phyloP scores from a whole-genome alignment of 495 filamentous ascomycete genomes.

The Podospora bellae-mahoneyi region DNA sequence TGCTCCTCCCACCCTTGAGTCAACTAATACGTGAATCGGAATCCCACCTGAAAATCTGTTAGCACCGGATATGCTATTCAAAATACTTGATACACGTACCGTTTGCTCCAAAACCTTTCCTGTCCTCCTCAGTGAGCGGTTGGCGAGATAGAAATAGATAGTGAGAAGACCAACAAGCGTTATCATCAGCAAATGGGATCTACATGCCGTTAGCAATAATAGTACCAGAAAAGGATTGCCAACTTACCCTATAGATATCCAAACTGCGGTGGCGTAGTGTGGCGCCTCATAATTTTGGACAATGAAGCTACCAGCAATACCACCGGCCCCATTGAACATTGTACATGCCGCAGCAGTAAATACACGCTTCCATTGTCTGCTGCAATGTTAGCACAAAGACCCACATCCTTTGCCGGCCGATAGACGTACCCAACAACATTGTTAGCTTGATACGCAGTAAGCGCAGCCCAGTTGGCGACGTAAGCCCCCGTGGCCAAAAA shows the following conservation, averaged over 20 bases:
- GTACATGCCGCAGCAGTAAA: conserved; percentile 66
- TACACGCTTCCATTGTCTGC: conserved; percentile 70
- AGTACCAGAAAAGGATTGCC: neutral
- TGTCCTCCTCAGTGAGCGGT: conserved; percentile 34
- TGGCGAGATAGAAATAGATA: conserved; percentile 58
- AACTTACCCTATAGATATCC: conserved; percentile 62
- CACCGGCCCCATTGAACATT: conserved; percentile 70
- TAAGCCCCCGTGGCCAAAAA: conserved; percentile 77
- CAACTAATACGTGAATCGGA: conserved; percentile 26
- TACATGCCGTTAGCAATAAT: conserved; percentile 3
- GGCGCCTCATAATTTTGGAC: conserved; percentile 66
- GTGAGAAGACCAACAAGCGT: conserved; percentile 58
- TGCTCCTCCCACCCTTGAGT: no score
- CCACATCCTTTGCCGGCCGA: conserved; percentile 15
- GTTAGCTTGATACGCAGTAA: conserved; percentile 69
- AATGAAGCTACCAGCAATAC: conserved; percentile 74
- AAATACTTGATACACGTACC: conserved; percentile 11
- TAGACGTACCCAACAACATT: conserved; percentile 54
- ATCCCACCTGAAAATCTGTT: conserved; percentile 17
- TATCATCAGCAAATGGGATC: conserved; percentile 63
- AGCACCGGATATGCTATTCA: neutral
- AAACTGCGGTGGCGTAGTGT: conserved; percentile 65
- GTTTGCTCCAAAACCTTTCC: conserved; percentile 21
- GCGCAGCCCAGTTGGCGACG: conserved; percentile 74
- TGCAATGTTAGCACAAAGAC: neutral